Evolutionary conservation across 371 early-diverging fungal species (phyloP), one percentile per base, ranked within the genome.

Genomic region (Mortierella sp.): DNA sequence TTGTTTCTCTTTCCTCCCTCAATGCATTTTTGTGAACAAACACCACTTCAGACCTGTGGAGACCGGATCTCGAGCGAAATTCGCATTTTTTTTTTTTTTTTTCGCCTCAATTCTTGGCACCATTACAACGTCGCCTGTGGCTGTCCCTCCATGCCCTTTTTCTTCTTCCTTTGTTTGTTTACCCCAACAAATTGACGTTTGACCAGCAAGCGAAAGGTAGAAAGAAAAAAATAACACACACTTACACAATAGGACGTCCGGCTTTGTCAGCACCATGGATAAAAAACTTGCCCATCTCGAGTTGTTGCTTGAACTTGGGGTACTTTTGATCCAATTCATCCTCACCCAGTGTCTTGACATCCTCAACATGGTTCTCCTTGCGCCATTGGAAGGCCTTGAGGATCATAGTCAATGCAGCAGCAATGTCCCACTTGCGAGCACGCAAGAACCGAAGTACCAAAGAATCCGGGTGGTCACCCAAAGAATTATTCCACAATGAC

Each of bases 351-450:
- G 74, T 68, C 56, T 88, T 65, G 29, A 91, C 76, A 21, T 83
- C 84, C 47, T 83, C 82, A 0, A 89, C 82, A 48, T 85, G 83
- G 68, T 75, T 76, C 25, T 81, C 80, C 37, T 81, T 46, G 55
- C 91, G 81, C 92, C 92, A 92, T 55, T 85, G 77, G 46, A 92
- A 74, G 7, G 86, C 80, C 19, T 83, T 79, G 50, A 83, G 59
- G 28, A 88, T 48, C 92, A 91, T 91, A 4, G 66, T 70, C 58
- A 85, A 81, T 14, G 90, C 88, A 52, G 85, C 83, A 30, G 82
- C 82, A 12, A 86, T 65, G 62, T 92, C 86, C 88, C 89, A 92
- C 64, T 91, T 90, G 60, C 92, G 85, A 7, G 92, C 91, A 57
- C 91, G 85, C 43, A 91, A 70, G 69, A 86, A 91, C 5, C 92